Conservation (phyloP, 202 grass and related monocot genomes). For the Panicum hallii region DNA sequence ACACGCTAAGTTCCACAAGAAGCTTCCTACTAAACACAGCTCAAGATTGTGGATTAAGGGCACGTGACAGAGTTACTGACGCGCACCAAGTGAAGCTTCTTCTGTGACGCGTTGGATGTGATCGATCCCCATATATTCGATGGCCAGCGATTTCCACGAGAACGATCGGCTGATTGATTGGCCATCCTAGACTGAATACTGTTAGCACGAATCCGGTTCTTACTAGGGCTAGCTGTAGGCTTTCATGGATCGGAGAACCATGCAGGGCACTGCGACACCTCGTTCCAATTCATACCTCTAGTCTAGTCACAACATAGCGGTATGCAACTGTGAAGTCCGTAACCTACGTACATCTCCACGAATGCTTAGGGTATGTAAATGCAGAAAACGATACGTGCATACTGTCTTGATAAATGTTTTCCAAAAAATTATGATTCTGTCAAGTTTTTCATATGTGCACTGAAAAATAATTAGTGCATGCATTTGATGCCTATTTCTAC, state of each 20-base stretch:
- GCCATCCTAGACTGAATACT: constrained; percentile 19
- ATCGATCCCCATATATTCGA: constrained; percentile 41
- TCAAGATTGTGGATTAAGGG: background rate
- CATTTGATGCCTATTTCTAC: too few species aligned
- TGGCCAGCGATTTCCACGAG: constrained; percentile 18
- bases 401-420: too few species aligned
- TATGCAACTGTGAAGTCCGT: too few species aligned
- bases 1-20: background rate
- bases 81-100: background rate
- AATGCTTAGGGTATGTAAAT: too few species aligned
- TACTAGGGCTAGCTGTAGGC: background rate
- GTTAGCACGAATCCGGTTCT: constrained; percentile 38
- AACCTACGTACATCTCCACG: too few species aligned
- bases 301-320: too few species aligned
- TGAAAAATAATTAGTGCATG: too few species aligned
- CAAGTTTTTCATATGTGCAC: too few species aligned
- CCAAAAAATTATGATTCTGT: too few species aligned
- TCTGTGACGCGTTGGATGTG: background rate
- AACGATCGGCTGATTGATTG: background rate
- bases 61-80: constrained; percentile 21
- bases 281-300: too few species aligned
- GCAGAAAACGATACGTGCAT: too few species aligned
- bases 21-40: background rate
- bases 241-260: background rate
- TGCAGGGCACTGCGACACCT: background rate